Evolutionary conservation across 1,284 basidiomycete genomes (phyloP).

Genomic region (Naganishia cerealis): DNA sequence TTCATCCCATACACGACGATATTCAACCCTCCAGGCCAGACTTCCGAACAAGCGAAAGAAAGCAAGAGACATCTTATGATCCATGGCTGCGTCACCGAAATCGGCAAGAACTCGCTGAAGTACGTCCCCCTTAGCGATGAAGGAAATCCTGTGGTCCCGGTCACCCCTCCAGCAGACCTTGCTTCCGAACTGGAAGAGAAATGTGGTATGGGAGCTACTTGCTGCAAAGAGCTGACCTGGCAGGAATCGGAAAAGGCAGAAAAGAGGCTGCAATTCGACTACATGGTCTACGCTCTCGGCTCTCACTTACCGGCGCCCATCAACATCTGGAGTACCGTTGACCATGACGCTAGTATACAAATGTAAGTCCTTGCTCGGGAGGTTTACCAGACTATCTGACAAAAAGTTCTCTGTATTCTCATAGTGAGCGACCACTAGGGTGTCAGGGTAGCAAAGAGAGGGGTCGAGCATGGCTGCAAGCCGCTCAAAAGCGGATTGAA

Average conservation of each 20-base stretch:
- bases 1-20: conserved; percentile 67
- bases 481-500: conserved; percentile 44
- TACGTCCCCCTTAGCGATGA: conserved; percentile 26
- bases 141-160: conserved; percentile 4
- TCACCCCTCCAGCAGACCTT: conserved; percentile 12
- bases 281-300: conserved; percentile 55
- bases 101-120: conserved; percentile 18
- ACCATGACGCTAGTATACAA: conserved; percentile 33
- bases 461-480: conserved; percentile 38
- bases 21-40: conserved; percentile 42
- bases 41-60: conserved; percentile 17
- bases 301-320: conserved; percentile 50
- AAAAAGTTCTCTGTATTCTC: neutral
- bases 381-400: neutral
- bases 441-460: conserved; percentile 34
- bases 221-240: conserved; percentile 26
- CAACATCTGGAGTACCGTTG: conserved; percentile 45
- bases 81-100: conserved; percentile 23
- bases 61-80: conserved; percentile 28
- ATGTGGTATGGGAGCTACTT: conserved; percentile 15
- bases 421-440: neutral
- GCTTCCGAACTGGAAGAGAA: neutral
- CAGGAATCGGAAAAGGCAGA: conserved; percentile 39
- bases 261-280: conserved; percentile 53
- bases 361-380: neutral